Conservation (phyloP, 495 filamentous ascomycete genomes). For the Bathelium albidoporum region DNA sequence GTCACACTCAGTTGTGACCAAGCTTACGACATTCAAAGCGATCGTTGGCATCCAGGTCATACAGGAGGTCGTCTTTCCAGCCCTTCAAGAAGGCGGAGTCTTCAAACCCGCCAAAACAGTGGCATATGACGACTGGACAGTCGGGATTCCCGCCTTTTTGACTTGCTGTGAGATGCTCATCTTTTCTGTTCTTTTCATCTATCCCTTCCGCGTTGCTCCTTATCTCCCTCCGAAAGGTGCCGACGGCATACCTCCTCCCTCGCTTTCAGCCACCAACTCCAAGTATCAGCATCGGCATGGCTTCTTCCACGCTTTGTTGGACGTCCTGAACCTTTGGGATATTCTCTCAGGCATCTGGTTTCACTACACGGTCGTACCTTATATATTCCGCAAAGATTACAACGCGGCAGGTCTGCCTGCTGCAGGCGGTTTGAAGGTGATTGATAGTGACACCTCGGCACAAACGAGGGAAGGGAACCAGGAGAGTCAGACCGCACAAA, state of each 20-base stretch:
- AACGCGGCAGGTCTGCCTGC: neutral
- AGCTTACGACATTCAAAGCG: constrained; percentile 10
- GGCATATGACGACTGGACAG: constrained; percentile 4
- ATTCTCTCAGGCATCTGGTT: constrained; percentile 10
- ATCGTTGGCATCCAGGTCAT: constrained; percentile 9
- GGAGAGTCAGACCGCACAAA: neutral
- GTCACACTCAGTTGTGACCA: neutral
- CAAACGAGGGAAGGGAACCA: neutral
- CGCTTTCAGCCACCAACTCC: neutral
- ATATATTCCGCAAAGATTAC: neutral
- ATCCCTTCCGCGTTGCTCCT: constrained; percentile 1
- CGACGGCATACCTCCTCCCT: neutral
- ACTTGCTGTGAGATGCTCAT: constrained; percentile 12
- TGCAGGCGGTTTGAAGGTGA: neutral
- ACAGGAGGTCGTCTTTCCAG: constrained; percentile 9
- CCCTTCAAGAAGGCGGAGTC: neutral
- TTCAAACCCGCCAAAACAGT: constrained; percentile 5
- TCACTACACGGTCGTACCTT: constrained; percentile 3
- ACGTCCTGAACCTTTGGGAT: constrained; percentile 9
- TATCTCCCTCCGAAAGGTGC: constrained; percentile 6
- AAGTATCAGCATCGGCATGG: constrained; percentile 8
- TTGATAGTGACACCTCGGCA: neutral
- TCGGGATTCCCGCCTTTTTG: constrained; percentile 9
- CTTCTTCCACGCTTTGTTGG: constrained; percentile 5
- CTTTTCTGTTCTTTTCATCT: constrained; percentile 7